Conservation (phyloP, 352 stramenopile species). For the Globisporangium middletonii region DNA sequence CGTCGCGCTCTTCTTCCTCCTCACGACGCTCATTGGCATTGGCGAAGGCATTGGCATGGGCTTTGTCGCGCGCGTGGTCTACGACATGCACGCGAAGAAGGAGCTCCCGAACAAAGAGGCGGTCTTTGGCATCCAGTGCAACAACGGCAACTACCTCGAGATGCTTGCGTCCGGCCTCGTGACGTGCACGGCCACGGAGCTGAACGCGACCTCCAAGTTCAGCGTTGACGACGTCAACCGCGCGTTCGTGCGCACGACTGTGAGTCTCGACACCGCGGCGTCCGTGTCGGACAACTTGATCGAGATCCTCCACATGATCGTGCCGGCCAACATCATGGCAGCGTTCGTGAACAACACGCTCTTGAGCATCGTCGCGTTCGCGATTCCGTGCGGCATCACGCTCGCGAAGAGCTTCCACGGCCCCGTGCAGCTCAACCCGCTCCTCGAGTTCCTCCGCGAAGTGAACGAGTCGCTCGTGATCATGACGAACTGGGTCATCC, state of each 20-base stretch:
- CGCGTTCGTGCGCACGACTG: conserved; percentile 40
- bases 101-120: conserved; percentile 25
- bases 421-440: conserved; percentile 59
- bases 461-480: conserved; percentile 74
- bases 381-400: conserved; percentile 52
- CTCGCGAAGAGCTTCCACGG: conserved; percentile 69
- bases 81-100: conserved; percentile 25
- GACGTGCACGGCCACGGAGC: conserved; percentile 37
- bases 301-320: conserved; percentile 46
- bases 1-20: conserved; percentile 34
- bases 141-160: conserved; percentile 61
- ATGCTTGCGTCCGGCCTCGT: conserved; percentile 40
- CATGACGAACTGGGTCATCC: conserved; percentile 69
- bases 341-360: conserved; percentile 62
- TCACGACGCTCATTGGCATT: conserved; percentile 42
- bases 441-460: conserved; percentile 75
- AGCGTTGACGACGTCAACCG: conserved; percentile 49
- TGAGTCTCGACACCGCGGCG: conserved; percentile 27
- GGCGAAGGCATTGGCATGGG: conserved; percentile 53
- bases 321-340: conserved; percentile 69
- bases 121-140: conserved; percentile 72
- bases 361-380: conserved; percentile 67
- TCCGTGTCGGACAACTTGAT: conserved; percentile 65
- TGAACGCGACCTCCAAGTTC: conserved; percentile 44
- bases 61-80: conserved; percentile 36